phyloP scores from a whole-genome alignment of 352 stramenopile genomes.

The Pythium scleroteichum region DNA sequence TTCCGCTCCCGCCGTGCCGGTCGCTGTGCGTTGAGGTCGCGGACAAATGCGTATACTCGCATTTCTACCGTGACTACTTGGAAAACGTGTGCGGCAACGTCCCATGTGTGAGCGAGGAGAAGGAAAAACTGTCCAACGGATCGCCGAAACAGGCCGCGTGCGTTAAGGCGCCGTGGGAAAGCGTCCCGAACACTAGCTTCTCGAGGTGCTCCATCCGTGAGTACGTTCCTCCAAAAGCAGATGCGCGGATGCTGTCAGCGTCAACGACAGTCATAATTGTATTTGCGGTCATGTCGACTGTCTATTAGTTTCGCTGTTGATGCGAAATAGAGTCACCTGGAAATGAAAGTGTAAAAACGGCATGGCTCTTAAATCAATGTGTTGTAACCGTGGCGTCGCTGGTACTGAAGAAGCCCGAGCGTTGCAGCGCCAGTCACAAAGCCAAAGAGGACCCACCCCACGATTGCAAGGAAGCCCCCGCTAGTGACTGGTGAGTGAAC shows the following conservation, averaged over 20 bases:
- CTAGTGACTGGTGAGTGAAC: not conserved
- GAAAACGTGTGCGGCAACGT: conserved; percentile 71
- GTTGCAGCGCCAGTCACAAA: conserved; percentile 37
- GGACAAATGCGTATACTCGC: conserved; percentile 75
- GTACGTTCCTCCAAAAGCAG: conserved; percentile 40
- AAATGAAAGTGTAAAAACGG: not conserved
- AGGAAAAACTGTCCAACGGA: conserved; percentile 36
- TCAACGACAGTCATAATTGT: not conserved
- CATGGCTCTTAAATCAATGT: conserved; percentile 17
- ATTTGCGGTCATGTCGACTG: not conserved
- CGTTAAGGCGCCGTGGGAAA: conserved; percentile 52
- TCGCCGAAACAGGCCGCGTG: conserved; percentile 42
- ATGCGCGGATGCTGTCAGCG: not conserved
- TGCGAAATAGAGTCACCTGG: not conserved
- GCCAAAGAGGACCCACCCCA: conserved; percentile 41
- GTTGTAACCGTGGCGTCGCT: conserved; percentile 42
- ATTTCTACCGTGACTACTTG: conserved; percentile 65
- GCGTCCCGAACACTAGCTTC: conserved; percentile 44
- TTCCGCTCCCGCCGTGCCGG: conserved; percentile 58
- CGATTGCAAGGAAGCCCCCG: conserved; percentile 4
- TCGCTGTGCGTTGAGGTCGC: conserved; percentile 77
- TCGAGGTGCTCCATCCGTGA: conserved; percentile 59
- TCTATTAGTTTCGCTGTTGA: conserved; percentile 3
- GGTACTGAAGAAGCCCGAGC: conserved; percentile 35
- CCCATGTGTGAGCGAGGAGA: conserved; percentile 50